These are phyloP conservation scores for Pseudonectria buxi DNA, from an alignment of 2,329 filamentous ascomycete species.

Conservation along the genomic window DNA sequence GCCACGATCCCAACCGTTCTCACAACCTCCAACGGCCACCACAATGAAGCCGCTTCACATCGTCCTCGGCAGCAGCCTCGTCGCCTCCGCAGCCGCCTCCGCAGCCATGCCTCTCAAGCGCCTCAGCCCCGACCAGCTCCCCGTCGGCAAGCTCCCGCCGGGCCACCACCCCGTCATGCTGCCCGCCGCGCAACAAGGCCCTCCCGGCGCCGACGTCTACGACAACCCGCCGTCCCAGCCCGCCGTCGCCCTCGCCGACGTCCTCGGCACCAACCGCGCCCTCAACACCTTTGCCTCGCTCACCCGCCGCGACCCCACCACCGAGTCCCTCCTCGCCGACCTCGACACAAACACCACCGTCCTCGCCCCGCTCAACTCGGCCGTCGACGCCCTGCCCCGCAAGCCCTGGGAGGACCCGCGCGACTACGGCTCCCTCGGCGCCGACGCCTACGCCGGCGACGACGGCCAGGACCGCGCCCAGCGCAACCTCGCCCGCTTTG, in stretches of 20 bases:
- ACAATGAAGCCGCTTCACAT: conserved; percentile 17
- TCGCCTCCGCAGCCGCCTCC: conserved; percentile 1
- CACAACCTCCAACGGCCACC: conserved; percentile 1
- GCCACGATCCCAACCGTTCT: neutral
- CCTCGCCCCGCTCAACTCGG: conserved; percentile 79
- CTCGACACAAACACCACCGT: conserved; percentile 67
- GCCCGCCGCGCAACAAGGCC: conserved; percentile 9
- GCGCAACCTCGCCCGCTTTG: conserved; percentile 70
- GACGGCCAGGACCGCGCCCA: conserved; percentile 71
- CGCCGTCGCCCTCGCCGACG: conserved; percentile 69
- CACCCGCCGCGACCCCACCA: conserved; percentile 65
- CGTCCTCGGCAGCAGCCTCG: conserved; percentile 3
- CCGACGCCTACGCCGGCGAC: conserved; percentile 66
- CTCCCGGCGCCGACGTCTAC: conserved; percentile 9
- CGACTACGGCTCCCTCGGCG: conserved; percentile 63
- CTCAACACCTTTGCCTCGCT: conserved; percentile 83
- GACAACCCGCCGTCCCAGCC: conserved; percentile 28
- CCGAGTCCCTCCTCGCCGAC: conserved; percentile 63
- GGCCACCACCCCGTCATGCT: conserved; percentile 23
- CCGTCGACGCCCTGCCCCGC: conserved; percentile 66
- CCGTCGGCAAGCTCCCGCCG: conserved; percentile 5
- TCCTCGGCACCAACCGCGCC: conserved; percentile 69
- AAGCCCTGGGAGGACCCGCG: conserved; percentile 80
- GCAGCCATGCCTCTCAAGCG: conserved; percentile 1
- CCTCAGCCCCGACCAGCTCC: conserved; percentile 7